Conservation (phyloP, 2,329 filamentous ascomycete species). For the Epichloe elymi region DNA sequence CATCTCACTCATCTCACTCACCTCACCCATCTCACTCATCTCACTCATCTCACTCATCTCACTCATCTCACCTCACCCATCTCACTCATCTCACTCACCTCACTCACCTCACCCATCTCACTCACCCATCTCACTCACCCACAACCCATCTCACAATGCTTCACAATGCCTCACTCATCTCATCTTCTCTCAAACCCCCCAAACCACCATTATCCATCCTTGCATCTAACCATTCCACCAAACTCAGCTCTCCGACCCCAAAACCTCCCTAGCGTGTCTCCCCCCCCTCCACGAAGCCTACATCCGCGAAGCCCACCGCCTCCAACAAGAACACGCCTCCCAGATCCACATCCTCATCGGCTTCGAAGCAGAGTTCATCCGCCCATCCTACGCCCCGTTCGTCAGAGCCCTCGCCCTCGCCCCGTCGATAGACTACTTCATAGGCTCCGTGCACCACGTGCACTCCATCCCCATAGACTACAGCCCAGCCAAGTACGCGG, state of each 20-base stretch:
- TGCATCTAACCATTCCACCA: neutral
- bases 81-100: too few species aligned
- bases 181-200: too few species aligned
- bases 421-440: conserved; percentile 69
- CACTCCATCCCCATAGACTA: conserved; percentile 83
- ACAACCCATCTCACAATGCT: neutral
- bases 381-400: conserved; percentile 44
- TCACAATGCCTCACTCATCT: too few species aligned
- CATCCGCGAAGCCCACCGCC: conserved; percentile 58
- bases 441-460: conserved; percentile 88
- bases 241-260: conserved; percentile 34
- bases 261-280: conserved; percentile 34
- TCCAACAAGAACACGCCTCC: conserved; percentile 55
- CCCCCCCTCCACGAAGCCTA: conserved; percentile 54
- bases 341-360: conserved; percentile 73
- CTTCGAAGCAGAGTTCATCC: conserved; percentile 90
- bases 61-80: neutral
- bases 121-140: neutral
- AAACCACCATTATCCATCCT: too few species aligned
- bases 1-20: neutral
- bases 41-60: neutral
- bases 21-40: too few species aligned
- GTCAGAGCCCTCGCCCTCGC: conserved; percentile 48
- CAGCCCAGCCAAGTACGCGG: conserved; percentile 51
- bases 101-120: too few species aligned